Evolutionary conservation across 2,329 filamentous ascomycete species (phyloP).

Genomic region (Aspergillus japonicus): DNA sequence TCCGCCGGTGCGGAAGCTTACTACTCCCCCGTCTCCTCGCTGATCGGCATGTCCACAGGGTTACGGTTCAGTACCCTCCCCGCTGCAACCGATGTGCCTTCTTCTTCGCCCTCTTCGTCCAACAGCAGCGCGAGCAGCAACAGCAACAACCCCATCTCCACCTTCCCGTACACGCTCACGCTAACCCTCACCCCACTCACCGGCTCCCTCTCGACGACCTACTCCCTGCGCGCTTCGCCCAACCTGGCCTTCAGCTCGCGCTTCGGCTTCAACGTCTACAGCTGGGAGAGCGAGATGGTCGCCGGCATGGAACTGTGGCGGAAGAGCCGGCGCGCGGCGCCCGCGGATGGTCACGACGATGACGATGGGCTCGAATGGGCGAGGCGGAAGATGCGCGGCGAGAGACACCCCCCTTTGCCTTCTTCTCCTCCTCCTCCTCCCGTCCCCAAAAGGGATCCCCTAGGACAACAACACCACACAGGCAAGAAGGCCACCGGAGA

Average conservation of each 20-base stretch:
- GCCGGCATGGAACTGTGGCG: slow-evolving; percentile 93
- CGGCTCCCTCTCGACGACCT: slow-evolving; percentile 87
- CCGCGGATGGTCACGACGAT: slow-evolving; percentile 35
- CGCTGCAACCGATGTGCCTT: slow-evolving; percentile 49
- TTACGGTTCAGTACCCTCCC: slow-evolving; percentile 81
- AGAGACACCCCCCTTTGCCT: slow-evolving; percentile 21
- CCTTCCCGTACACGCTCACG: slow-evolving; percentile 90
- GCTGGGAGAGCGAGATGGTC: slow-evolving; percentile 92
- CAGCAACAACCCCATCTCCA: slow-evolving; percentile 51
- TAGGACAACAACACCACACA: background rate
- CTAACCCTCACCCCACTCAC: slow-evolving; percentile 91
- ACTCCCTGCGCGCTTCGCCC: slow-evolving; percentile 82
- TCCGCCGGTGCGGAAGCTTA: slow-evolving; percentile 91
- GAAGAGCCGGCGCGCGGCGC: slow-evolving; percentile 39
- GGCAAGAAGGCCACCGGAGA: slow-evolving; percentile 49
- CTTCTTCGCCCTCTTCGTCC: slow-evolving; percentile 19
- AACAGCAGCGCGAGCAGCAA: background rate
- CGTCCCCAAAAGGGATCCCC: background rate
- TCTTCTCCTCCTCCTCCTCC: slow-evolving; percentile 15
- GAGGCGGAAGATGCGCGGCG: slow-evolving; percentile 37
- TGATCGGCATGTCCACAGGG: slow-evolving; percentile 85
- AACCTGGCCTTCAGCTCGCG: slow-evolving; percentile 82
- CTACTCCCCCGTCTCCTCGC: slow-evolving; percentile 92
- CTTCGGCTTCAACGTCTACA: slow-evolving; percentile 97
- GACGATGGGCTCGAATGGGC: slow-evolving; percentile 48